phyloP scores from a whole-genome alignment of 345 rosid species.

The Raphanus sativus region DNA sequence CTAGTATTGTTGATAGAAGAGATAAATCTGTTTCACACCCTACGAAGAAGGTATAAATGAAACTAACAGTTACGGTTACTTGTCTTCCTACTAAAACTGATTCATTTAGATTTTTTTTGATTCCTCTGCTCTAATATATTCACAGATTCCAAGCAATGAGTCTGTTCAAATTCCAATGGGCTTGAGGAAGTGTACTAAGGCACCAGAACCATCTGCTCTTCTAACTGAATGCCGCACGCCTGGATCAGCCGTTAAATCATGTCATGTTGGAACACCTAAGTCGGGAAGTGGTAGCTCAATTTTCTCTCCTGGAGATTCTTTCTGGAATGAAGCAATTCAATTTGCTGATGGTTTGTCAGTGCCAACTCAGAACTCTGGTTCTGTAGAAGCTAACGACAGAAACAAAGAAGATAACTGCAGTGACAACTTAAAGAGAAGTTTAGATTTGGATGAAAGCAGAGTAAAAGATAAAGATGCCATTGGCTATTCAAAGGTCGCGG shows the following conservation, averaged over 20 bases:
- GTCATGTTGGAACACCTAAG: constrained; percentile 56
- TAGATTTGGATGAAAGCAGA: constrained; percentile 48
- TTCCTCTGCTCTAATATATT: constrained; percentile 11
- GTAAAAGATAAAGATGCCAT: constrained; percentile 34
- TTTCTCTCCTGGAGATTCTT: constrained; percentile 91
- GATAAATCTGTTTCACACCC: constrained; percentile 28
- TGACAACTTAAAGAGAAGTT: constrained; percentile 40
- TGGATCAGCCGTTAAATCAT: constrained; percentile 53
- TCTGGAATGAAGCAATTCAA: constrained; percentile 95
- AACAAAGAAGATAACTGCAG: constrained; percentile 35
- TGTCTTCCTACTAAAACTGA: constrained; percentile 10
- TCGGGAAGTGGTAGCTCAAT: constrained; percentile 83
- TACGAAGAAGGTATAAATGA: constrained; percentile 49
- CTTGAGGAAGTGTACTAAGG: constrained; percentile 61
- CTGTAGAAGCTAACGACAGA: constrained; percentile 31
- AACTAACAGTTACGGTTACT: not conserved
- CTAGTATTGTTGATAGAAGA: constrained; percentile 40
- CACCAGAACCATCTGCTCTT: constrained; percentile 40
- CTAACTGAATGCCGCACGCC: constrained; percentile 63
- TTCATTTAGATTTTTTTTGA: constrained; percentile 14
- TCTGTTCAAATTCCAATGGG: constrained; percentile 45
- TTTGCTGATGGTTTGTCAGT: constrained; percentile 79
- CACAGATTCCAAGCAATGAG: constrained; percentile 37
- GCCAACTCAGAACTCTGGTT: constrained; percentile 40
- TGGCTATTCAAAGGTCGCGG: constrained; percentile 42